phyloP scores from a whole-genome alignment of 306 rosid genomes.

The Lagenaria siceraria region DNA sequence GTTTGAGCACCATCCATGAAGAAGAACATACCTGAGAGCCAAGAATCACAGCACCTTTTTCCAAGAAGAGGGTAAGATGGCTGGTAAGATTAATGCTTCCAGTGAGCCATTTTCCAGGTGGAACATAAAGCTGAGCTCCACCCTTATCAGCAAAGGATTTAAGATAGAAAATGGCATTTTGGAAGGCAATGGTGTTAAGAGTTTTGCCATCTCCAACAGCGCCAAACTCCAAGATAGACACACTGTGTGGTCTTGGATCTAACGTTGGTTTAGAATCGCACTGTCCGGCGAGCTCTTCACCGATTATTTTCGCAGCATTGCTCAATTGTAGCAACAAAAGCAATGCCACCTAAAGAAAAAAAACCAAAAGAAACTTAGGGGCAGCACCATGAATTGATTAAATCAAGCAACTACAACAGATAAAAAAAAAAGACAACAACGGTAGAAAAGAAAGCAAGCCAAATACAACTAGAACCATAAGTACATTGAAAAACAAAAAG shows the following conservation, averaged over 20 bases:
- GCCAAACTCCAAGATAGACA: constrained; percentile 83
- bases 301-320: constrained; percentile 39
- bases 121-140: constrained; percentile 95
- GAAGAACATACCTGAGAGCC: constrained; percentile 73
- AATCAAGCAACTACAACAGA: not conserved
- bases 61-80: constrained; percentile 89
- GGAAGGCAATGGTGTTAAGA: constrained; percentile 80
- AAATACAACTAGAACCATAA: not conserved
- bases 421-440: not conserved
- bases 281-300: constrained; percentile 33
- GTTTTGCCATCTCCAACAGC: constrained; percentile 96
- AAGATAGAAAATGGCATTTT: constrained; percentile 90
- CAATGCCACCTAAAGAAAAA: constrained; percentile 51
- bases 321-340: constrained; percentile 60
- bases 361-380: not conserved
- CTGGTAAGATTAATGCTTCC: constrained; percentile 93
- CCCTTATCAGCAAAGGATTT: constrained; percentile 97
- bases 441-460: not conserved
- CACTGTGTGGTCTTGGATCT: constrained; percentile 86
- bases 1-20: not conserved
- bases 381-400: not conserved
- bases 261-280: constrained; percentile 35
- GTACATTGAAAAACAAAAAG: not conserved
- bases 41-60: constrained; percentile 76
- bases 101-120: constrained; percentile 88